Conservation (phyloP, 176 grass and related monocot species). For the Pontederia paniculata region DNA sequence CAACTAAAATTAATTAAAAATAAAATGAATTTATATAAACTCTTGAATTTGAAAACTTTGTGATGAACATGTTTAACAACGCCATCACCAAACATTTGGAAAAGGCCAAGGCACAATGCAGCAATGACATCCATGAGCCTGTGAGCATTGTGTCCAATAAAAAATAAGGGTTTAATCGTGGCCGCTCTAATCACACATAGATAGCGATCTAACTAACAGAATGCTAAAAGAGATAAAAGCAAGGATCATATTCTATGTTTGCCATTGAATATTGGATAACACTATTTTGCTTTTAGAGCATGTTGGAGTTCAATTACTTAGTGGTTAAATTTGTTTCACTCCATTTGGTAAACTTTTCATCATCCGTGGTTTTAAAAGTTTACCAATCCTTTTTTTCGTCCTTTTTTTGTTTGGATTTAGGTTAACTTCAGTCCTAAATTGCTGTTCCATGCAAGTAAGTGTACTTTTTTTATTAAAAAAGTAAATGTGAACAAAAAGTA, state of each 20-base stretch:
- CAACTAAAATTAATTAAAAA: no score
- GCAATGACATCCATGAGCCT: constrained; percentile 60
- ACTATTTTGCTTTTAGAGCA: constrained; percentile 79
- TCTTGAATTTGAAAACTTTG: constrained; percentile 38
- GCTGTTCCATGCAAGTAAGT: no score
- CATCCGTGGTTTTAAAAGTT: no score
- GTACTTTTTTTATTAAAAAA: no score
- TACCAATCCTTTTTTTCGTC: no score
- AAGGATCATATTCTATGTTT: constrained; percentile 54
- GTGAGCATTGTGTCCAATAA: no score
- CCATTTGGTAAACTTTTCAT: no score
- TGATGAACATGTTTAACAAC: constrained; percentile 74
- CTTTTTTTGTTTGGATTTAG: no score
- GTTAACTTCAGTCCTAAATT: no score
- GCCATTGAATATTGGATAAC: constrained; percentile 70
- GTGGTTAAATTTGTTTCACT: neutral
- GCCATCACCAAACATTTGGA: constrained; percentile 62
- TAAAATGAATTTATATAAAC: constrained; percentile 32
- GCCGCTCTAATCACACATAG: no score
- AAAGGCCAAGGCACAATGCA: constrained; percentile 45
- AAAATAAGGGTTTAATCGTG: no score
- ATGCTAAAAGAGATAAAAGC: constrained; percentile 14
- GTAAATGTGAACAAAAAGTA: no score
- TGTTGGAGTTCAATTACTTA: constrained; percentile 44
- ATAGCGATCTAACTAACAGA: constrained; percentile 52